Base-by-base conservation (phyloP, 2,329 filamentous ascomycete genomes). In the Aaosphaeria pasadenensis region DNA sequence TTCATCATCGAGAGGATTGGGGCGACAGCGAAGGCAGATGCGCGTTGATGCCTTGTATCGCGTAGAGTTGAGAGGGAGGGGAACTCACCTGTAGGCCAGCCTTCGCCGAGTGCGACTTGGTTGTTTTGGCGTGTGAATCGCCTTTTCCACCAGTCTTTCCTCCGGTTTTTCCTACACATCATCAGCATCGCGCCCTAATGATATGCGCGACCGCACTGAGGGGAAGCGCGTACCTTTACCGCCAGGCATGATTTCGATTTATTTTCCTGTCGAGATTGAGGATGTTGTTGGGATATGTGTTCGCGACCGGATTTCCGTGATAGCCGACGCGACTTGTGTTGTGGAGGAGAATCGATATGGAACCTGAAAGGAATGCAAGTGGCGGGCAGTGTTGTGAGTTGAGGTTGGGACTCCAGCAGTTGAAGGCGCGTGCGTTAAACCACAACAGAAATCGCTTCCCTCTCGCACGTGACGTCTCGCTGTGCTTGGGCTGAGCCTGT, bases 51-150 rank as follows among this genome's bases (percentile, higher is more conserved):
- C 24, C 17, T 24, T 24, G 17, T 24, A 24, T 24, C 17, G 17
- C 17, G 17, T 24, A 32, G 42, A 11, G 17, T 29, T 9, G 17
- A 11, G 9, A 11, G 7, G 35, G 13, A 9, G 35, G 52, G 43
- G 47, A 66, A 77, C 89, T 81, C 80, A 96, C 91, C 87, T 96
- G 91, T 62, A 96, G 83, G 71, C 91, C 91, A 71, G 91, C 91
- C 74, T 94, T 91, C 69, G 90, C 89, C 64, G 91, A 96, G 80
- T 96, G 91, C 64, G 83, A 86, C 77, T 94, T 95, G 77, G 95
- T 89, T 69, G 89, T 87, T 80, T 96, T 96, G 78, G 88, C 89
- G 71, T 85, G 77, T 47, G 81, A 82, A 64, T 80, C 83, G 58
- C 83, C 82, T 80, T 94, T 94, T 63, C 89, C 88, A 64, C 89